Conservation (phyloP, 2,329 filamentous ascomycete species). For the Incumbomyces delicatus region DNA sequence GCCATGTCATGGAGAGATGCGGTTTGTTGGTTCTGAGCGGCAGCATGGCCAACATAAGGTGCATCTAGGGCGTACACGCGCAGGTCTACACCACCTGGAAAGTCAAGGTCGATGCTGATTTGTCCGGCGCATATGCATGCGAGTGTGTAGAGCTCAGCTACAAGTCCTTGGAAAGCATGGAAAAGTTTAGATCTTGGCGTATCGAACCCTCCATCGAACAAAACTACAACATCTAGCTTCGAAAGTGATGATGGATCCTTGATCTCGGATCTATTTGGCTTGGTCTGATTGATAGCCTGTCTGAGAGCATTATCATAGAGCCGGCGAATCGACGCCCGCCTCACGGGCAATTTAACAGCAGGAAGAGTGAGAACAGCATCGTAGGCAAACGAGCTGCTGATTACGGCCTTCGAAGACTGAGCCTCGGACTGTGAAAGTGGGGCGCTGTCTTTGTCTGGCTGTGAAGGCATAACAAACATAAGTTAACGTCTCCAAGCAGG, state of each 20-base stretch:
- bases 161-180: constrained; percentile 47
- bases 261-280: background rate
- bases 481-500: too few species aligned
- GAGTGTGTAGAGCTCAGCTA: constrained; percentile 70
- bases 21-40: background rate
- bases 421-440: background rate
- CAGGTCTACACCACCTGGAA: constrained; percentile 62
- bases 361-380: background rate
- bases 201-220: constrained; percentile 1
- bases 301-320: background rate
- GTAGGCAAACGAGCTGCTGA: background rate
- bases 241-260: background rate
- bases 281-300: background rate
- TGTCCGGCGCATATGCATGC: constrained; percentile 62
- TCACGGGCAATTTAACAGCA: background rate
- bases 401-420: too few species aligned
- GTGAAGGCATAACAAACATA: too few species aligned
- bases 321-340: background rate
- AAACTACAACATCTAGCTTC: constrained; percentile 2
- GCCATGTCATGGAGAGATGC: background rate
- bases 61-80: constrained; percentile 57
- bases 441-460: background rate
- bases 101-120: constrained; percentile 52
- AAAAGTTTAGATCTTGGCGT: constrained; percentile 11
- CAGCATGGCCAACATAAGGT: background rate